Evolutionary conservation across 192 early-diverging fungal genomes (phyloP).

Genomic region (Entophlyctis helioformis): DNA sequence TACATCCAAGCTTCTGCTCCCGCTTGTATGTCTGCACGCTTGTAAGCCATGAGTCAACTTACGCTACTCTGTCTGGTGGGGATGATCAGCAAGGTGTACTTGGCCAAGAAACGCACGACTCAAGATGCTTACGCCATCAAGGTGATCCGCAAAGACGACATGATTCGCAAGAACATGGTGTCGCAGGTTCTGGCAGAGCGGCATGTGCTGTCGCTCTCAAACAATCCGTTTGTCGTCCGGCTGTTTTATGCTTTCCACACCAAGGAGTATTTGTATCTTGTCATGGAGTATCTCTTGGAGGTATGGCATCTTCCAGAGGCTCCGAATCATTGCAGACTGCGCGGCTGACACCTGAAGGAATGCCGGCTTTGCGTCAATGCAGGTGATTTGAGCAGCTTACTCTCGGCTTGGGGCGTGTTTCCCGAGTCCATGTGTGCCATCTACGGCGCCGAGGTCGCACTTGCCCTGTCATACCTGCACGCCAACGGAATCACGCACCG

Average conservation of each 20-base stretch:
- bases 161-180: slow-evolving; percentile 96
- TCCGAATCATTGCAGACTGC: too few species aligned
- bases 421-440: slow-evolving; percentile 70
- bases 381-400: slow-evolving; percentile 63
- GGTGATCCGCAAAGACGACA: slow-evolving; percentile 82
- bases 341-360: too few species aligned
- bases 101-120: slow-evolving; percentile 75
- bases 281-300: slow-evolving; percentile 88
- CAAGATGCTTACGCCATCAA: slow-evolving; percentile 87
- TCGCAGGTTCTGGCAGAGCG: slow-evolving; percentile 80
- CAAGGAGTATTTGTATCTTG: slow-evolving; percentile 76
- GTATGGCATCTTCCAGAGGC: too few species aligned
- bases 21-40: too few species aligned
- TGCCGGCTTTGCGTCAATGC: too few species aligned
- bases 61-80: too few species aligned
- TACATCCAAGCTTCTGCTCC: slow-evolving; percentile 10
- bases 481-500: slow-evolving; percentile 77
- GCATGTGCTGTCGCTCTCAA: slow-evolving; percentile 64
- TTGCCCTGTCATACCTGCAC: slow-evolving; percentile 88
- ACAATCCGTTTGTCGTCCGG: slow-evolving; percentile 80
- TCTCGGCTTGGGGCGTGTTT: slow-evolving; percentile 66
- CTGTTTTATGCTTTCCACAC: slow-evolving; percentile 89
- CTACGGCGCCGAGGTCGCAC: slow-evolving; percentile 80
- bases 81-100: slow-evolving; percentile 61
- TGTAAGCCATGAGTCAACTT: too few species aligned